phyloP scores from a whole-genome alignment of 2,329 filamentous ascomycete genomes.

The Tolypocladium amazonense region DNA sequence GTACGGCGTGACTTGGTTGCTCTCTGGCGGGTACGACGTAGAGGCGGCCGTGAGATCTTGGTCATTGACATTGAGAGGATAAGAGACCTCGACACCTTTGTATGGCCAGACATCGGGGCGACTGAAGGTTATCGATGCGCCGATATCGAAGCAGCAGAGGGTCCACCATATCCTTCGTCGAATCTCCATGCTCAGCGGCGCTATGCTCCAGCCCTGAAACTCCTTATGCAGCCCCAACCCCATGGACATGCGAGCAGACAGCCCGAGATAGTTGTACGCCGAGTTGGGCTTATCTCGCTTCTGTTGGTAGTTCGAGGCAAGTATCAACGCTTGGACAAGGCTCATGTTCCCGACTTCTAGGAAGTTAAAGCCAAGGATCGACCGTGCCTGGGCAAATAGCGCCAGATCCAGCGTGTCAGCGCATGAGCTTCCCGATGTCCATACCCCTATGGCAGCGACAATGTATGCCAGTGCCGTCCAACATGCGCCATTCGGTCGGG shows the following conservation, averaged over 20 bases:
- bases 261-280: constrained; percentile 39
- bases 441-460: constrained; percentile 26
- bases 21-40: constrained; percentile 20
- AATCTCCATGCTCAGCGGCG: constrained; percentile 22
- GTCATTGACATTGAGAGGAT: constrained; percentile 34
- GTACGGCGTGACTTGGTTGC: constrained; percentile 29
- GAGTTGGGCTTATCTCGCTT: constrained; percentile 41
- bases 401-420: constrained; percentile 13
- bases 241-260: constrained; percentile 38
- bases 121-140: constrained; percentile 36
- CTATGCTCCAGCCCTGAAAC: constrained; percentile 19
- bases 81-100: constrained; percentile 28
- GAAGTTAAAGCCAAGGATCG: constrained; percentile 27
- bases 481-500: constrained; percentile 17
- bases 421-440: constrained; percentile 13
- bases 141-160: constrained; percentile 33
- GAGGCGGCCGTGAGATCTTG: constrained; percentile 24
- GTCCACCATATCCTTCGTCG: constrained; percentile 26
- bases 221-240: constrained; percentile 40
- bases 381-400: constrained; percentile 17
- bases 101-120: constrained; percentile 30
- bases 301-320: constrained; percentile 38
- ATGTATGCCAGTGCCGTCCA: constrained; percentile 22
- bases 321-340: constrained; percentile 31
- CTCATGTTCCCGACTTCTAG: constrained; percentile 34